Evolutionary conservation across 805 yeast genomes (phyloP), one percentile per base, ranked within the genome.

Genomic region (Tetrapisispora taiwanensis): DNA sequence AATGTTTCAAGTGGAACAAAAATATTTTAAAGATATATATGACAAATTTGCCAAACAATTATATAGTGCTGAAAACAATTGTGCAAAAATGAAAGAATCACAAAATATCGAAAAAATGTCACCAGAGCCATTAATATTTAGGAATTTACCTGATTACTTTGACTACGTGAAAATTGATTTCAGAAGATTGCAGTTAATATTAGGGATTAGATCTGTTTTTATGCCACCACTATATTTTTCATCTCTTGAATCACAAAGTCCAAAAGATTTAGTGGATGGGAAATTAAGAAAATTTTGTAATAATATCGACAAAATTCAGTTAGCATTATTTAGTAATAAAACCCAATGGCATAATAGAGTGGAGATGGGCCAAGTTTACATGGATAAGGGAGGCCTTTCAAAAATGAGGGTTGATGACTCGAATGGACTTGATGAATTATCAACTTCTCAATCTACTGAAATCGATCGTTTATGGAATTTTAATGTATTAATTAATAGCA

Each of bases 131-230:
- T 39, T 50, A 6, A 50, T 45, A 51, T 70, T 55, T 43, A 30
- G 48, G 12, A 52, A 59, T 7, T 43, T 69, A 18, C 74, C 74
- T 3, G 26, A 36, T 1, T 62, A 66, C 60, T 58, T 71, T 22
- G 58, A 59, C 32, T 52, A 49, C 7, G 14, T 60, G 7, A 55
- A 51, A 15, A 14, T 70, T 20, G 50, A 48, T 39, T 37, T 60
- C 7, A 40, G 45, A 13, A 51, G 57, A 13, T 50, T 66, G 5
- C 48, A 47, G 2, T 26, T 67, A 1, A 44, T 58, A 3, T 37
- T 70, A 12, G 75, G 74, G 3, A 63, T 72, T 8, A 61, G 76
- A 32, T 71, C 75, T 1, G 61, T 71, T 2, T 58, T 72, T 39
- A 56, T 72, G 54, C 69, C 73, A 4, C 62, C 68, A 17, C 68